A percentile compares a stretch with the other conserved stretches of the same genome.
These are phyloP conservation scores for Akanthomyces dipterigenus DNA, from an alignment of 2,329 filamentous ascomycete species.

Conservation along the genomic window DNA sequence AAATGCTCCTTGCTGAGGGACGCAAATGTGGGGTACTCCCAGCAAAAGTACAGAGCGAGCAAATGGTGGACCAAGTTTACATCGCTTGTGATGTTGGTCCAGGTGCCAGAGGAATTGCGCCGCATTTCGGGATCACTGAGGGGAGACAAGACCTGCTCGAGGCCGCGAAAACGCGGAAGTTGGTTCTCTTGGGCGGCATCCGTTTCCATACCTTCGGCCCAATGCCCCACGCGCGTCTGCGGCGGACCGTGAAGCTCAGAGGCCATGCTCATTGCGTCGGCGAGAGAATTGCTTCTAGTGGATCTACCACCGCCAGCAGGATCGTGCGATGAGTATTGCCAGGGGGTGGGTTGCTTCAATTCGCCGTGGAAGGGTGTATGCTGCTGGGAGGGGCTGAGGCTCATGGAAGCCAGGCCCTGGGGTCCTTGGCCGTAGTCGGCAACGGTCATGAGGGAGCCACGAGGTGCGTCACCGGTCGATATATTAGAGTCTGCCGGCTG, in stretches of 20 bases:
- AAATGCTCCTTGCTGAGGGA: slow-evolving; percentile 68
- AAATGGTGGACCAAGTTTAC: slow-evolving; percentile 54
- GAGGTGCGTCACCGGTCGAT: slow-evolving; percentile 14
- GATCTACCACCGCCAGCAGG: slow-evolving; percentile 31
- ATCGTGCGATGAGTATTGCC: slow-evolving; percentile 41
- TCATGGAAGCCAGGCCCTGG: slow-evolving; percentile 24
- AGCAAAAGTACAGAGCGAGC: slow-evolving; percentile 64
- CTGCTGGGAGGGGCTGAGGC: slow-evolving; percentile 22
- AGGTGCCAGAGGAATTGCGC: slow-evolving; percentile 35
- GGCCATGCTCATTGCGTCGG: slow-evolving; percentile 41
- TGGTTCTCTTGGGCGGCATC: slow-evolving; percentile 25
- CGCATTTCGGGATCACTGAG: slow-evolving; percentile 37
- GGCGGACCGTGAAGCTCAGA: slow-evolving; percentile 32
- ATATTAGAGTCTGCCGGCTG: slow-evolving; percentile 14
- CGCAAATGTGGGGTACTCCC: slow-evolving; percentile 69
- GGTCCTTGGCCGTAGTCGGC: slow-evolving; percentile 17
- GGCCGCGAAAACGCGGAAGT: slow-evolving; percentile 30
- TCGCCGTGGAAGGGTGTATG: slow-evolving; percentile 28
- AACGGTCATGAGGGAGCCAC: slow-evolving; percentile 17
- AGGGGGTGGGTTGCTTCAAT: slow-evolving; percentile 38
- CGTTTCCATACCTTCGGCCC: slow-evolving; percentile 39
- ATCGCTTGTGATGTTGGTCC: slow-evolving; percentile 58
- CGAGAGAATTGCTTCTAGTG: slow-evolving; percentile 39
- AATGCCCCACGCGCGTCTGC: slow-evolving; percentile 41
- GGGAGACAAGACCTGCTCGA: slow-evolving; percentile 44